Evolutionary conservation across 306 rosid genomes (phyloP), one percentile per base, ranked within the genome.

Genomic region (Vigna mungo): DNA sequence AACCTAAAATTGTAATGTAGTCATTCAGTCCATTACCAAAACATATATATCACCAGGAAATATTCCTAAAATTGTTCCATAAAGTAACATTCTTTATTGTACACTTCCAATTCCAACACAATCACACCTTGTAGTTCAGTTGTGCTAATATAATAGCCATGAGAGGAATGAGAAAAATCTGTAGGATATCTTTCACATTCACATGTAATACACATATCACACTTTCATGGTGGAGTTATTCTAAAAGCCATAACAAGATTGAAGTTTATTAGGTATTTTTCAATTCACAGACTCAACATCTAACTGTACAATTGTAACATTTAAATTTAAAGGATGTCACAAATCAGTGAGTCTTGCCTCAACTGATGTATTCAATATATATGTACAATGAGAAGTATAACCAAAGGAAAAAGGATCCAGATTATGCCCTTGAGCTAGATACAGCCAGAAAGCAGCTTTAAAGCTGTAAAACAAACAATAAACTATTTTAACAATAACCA

Each of bases 1-100:
- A 34, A 34, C 37, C 37, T 25, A 25, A 25, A 25, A 25, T 25
- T 25, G 27, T 25, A 25, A 25, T 25, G 27, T 25, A 25, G 27
- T 25, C 3, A 25, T 25, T 25, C 81, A 79, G 54, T 52, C 71
- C 67, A 30, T 52, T 66, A 36, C 25, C 48, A 34, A 47, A 60
- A 37, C 53, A 48, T 49, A 75, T 49, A 75, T 17, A 81, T 27
- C 20, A 68, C 59, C 20, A 68, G 60, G 39, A 68, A 47, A 27
- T 73, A 23, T 65, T 70, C 76, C 49, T 46, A 78, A 36, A 44
- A 39, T 52, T 36, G 55, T 36, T 47, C 34, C 34, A n/a, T 36
- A 20, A 36, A 67, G 23, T 27, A 59, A 30, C 70, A 70, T 47
- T 63, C 60, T 59, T 60, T 11, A 59, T 47, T 32, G 58, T n/a